phyloP scores from a whole-genome alignment of 768 basidiomycete species.

The Cubamyces sp. region DNA sequence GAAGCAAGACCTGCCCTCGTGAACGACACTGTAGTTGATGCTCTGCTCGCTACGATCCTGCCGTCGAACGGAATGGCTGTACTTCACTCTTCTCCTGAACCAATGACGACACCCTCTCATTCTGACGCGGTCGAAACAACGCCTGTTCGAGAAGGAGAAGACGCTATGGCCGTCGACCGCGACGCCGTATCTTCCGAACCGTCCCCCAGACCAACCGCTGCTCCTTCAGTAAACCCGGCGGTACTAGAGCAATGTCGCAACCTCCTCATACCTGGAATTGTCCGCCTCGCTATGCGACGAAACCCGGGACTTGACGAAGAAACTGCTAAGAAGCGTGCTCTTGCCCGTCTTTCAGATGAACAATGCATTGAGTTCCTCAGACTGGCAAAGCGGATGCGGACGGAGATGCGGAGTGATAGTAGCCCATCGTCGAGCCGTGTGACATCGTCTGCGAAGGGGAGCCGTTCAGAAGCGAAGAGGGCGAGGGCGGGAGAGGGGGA shows the following conservation, averaged over 20 bases:
- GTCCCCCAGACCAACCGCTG: not conserved
- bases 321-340: constrained; percentile 16
- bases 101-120: not conserved
- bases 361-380: constrained; percentile 27
- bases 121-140: not conserved
- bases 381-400: constrained; percentile 20
- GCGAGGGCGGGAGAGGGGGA: not conserved
- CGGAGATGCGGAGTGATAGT: constrained; percentile 15
- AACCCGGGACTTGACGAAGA: constrained; percentile 18
- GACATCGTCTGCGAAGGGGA: not conserved
- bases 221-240: not conserved
- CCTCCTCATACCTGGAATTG: constrained; percentile 18
- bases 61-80: not conserved
- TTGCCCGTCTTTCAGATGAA: constrained; percentile 25
- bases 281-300: constrained; percentile 10
- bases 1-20: not conserved
- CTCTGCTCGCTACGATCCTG: constrained; percentile 3
- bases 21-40: not conserved
- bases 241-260: constrained; percentile 20
- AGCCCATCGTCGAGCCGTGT: not conserved
- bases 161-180: not conserved
- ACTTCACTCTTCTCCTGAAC: not conserved
- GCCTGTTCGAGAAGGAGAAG: not conserved
- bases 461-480: constrained; percentile 9
- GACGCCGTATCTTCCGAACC: not conserved